phyloP scores from a whole-genome alignment of 306 rosid species.

The Clitoria ternatea region DNA sequence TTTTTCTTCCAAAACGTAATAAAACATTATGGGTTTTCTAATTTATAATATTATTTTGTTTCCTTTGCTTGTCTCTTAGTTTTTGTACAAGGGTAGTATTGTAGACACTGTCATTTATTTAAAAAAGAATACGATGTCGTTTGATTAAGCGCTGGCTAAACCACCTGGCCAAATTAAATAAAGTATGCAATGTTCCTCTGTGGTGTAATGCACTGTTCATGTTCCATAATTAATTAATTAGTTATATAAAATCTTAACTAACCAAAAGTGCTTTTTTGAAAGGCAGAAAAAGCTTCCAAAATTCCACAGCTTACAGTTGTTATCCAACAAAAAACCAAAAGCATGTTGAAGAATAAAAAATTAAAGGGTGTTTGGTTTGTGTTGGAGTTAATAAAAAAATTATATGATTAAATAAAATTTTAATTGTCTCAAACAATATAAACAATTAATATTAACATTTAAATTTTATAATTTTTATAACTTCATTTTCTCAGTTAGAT shows the following conservation, averaged over 20 bases:
- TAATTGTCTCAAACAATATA: too few relatives aligned
- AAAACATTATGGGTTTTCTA: background rate
- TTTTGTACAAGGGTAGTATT: background rate
- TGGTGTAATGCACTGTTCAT: too few relatives aligned
- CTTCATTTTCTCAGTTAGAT: too few relatives aligned
- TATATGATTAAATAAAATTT: too few relatives aligned
- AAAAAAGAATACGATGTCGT: background rate
- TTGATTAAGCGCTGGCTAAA: too few relatives aligned
- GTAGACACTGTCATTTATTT: background rate
- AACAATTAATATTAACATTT: too few relatives aligned
- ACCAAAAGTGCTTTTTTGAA: constrained; percentile 29
- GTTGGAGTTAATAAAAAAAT: too few relatives aligned
- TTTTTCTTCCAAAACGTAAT: background rate
- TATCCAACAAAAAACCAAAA: constrained; percentile 34
- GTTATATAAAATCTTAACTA: background rate
- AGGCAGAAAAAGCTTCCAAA: background rate
- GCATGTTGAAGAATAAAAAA: constrained; percentile 23
- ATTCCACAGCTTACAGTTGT: constrained; percentile 43
- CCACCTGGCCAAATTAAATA: constrained; percentile 5
- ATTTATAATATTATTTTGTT: background rate
- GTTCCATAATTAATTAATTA: background rate
- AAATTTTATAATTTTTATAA: too few relatives aligned
- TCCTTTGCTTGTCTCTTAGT: constrained; percentile 13
- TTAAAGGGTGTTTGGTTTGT: too few relatives aligned
- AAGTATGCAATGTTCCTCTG: too few relatives aligned